A percentile compares a stretch with the other conserved stretches of the same genome.
Evolutionary conservation across 2,329 filamentous ascomycete genomes (phyloP).

Genomic region (Fusarium sp.): DNA sequence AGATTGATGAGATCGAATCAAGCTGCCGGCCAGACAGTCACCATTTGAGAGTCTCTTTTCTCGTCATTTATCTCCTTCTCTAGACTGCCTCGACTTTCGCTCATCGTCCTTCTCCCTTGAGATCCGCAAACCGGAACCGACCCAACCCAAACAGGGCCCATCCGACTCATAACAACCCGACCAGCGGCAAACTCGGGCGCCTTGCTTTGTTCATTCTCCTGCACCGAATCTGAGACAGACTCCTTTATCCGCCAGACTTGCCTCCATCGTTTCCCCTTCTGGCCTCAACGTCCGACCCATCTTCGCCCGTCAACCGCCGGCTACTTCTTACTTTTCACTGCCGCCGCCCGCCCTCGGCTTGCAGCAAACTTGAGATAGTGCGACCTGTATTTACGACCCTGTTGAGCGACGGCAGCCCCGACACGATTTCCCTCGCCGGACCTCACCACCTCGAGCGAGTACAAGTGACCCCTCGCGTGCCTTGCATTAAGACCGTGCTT

Average conservation of each 20-base stretch:
- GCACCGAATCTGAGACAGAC: constrained; percentile 42
- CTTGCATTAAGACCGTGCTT: constrained; percentile 16
- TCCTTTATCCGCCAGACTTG: constrained; percentile 36
- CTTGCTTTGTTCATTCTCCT: constrained; percentile 37
- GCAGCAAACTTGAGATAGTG: constrained; percentile 42
- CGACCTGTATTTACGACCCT: constrained; percentile 25
- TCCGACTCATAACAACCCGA: constrained; percentile 23
- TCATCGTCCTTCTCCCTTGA: constrained; percentile 37
- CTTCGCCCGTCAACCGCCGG: constrained; percentile 21
- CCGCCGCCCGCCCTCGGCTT: constrained; percentile 34
- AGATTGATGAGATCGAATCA: constrained; percentile 36
- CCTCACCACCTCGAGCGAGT: constrained; percentile 14
- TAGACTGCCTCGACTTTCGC: constrained; percentile 20
- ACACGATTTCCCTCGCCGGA: constrained; percentile 1
- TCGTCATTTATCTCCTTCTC: constrained; percentile 3
- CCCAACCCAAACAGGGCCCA: constrained; percentile 22
- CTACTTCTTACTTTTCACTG: constrained; percentile 39
- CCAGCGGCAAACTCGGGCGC: constrained; percentile 30
- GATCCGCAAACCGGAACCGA: constrained; percentile 33
- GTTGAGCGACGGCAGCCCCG: constrained; percentile 20
- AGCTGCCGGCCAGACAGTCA: constrained; percentile 36
- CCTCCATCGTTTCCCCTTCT: constrained; percentile 37
- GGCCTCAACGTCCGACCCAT: constrained; percentile 28
- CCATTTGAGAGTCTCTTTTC: constrained; percentile 14
- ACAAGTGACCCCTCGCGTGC: constrained; percentile 21